A percentile compares a stretch with the other conserved stretches of the same genome.
Conservation (phyloP, 148 eudicot genomes). For the Heliamphora exappendiculata region DNA sequence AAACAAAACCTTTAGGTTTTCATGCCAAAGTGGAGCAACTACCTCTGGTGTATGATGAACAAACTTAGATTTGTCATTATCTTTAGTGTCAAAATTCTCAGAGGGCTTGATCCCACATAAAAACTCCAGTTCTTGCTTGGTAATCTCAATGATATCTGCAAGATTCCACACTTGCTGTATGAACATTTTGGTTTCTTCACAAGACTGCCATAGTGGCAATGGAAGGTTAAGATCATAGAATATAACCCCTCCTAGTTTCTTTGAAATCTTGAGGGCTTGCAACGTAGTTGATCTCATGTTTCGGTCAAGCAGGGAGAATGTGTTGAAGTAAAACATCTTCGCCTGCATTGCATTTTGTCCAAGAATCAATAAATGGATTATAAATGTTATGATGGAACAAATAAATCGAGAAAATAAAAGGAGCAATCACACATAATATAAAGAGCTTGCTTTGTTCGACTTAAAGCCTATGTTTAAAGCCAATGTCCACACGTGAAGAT, state of each 20-base stretch:
- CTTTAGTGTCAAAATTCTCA: slow-evolving; percentile 67
- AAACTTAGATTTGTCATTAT: slow-evolving; percentile 58
- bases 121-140: slow-evolving; percentile 94
- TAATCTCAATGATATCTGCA: slow-evolving; percentile 82
- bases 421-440: not conserved
- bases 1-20: slow-evolving; percentile 76
- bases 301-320: slow-evolving; percentile 70
- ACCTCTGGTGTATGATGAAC: slow-evolving; percentile 59
- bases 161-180: slow-evolving; percentile 50
- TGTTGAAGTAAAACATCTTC: slow-evolving; percentile 77
- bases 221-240: slow-evolving; percentile 83
- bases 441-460: no score
- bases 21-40: slow-evolving; percentile 75
- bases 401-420: no score
- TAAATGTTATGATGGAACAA: not conserved
- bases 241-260: slow-evolving; percentile 62
- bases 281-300: slow-evolving; percentile 69
- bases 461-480: no score
- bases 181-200: slow-evolving; percentile 58
- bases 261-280: slow-evolving; percentile 62
- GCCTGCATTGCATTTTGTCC: slow-evolving; percentile 50
- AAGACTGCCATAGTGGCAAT: slow-evolving; percentile 67
- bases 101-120: slow-evolving; percentile 71
- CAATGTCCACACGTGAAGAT: no score
- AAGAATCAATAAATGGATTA: not conserved